These are phyloP conservation scores for Fusarium sp. DNA, from an alignment of 2,329 filamentous ascomycete species.

Conservation along the genomic window DNA sequence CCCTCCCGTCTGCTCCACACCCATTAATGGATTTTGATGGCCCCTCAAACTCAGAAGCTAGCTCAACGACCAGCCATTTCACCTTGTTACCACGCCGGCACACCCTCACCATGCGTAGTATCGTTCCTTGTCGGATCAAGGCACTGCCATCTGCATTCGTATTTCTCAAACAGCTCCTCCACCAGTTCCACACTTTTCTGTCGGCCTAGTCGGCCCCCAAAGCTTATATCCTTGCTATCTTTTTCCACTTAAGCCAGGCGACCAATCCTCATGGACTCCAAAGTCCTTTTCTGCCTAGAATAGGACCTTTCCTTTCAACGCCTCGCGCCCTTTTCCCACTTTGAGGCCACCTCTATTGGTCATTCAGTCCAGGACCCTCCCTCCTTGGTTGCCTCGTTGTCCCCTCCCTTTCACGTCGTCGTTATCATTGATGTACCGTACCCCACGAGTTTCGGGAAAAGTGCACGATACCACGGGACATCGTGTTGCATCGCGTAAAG, in stretches of 20 bases:
- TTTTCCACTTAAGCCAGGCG: slow-evolving; percentile 33
- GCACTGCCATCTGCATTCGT: slow-evolving; percentile 27
- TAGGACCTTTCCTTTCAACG: slow-evolving; percentile 33
- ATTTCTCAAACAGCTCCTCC: slow-evolving; percentile 34
- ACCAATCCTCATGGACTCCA: slow-evolving; percentile 32
- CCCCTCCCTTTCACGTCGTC: slow-evolving; percentile 30
- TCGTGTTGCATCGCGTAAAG: slow-evolving; percentile 36
- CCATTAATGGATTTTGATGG: slow-evolving; percentile 11
- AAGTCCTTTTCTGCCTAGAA: slow-evolving; percentile 42
- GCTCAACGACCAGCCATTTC: slow-evolving; percentile 20
- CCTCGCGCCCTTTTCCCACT: slow-evolving; percentile 28
- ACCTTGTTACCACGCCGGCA: slow-evolving; percentile 24
- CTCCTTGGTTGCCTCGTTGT: slow-evolving; percentile 32
- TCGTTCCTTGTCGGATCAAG: slow-evolving; percentile 16
- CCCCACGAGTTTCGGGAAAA: slow-evolving; percentile 21
- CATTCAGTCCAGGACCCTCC: slow-evolving; percentile 26
- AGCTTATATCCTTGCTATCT: slow-evolving; percentile 26
- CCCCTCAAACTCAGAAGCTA: slow-evolving; percentile 25
- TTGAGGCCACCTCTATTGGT: slow-evolving; percentile 28
- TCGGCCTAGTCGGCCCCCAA: slow-evolving; percentile 16
- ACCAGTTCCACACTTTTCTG: slow-evolving; percentile 28
- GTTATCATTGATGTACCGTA: slow-evolving; percentile 21
- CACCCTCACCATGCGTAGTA: slow-evolving; percentile 4
- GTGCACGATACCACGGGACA: slow-evolving; percentile 40
- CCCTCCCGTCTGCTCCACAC: slow-evolving; percentile 36